These are phyloP conservation scores for Deuterostichococcus epilithicus DNA, from an alignment of 139 green algal species.

Conservation along the genomic window DNA sequence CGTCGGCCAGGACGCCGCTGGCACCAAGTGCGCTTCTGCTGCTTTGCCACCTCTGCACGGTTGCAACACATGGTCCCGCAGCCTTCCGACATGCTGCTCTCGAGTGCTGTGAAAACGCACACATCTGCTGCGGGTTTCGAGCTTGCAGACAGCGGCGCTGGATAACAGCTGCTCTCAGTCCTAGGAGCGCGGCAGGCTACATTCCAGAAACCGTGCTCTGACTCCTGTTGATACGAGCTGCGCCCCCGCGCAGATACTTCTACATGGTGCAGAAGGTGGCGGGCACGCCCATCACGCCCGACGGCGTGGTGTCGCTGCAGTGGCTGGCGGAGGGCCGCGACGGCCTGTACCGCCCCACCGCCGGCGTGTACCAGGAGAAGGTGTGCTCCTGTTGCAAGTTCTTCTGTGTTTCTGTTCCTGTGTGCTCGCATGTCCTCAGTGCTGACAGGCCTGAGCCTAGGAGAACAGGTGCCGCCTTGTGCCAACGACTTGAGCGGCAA, in stretches of 20 bases:
- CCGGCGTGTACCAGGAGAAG: slow-evolving; percentile 38
- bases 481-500: no score
- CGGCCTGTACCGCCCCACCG: slow-evolving; percentile 39
- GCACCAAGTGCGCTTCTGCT: slow-evolving; percentile 23
- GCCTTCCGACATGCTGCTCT: no score
- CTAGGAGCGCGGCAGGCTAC: no score
- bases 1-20: slow-evolving; percentile 2
- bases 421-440: no score
- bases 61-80: background rate
- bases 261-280: slow-evolving; percentile 18
- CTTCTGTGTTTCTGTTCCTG: no score
- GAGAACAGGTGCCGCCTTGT: no score
- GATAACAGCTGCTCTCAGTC: no score
- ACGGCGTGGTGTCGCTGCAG: slow-evolving; percentile 26
- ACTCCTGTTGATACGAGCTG: background rate
- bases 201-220: no score
- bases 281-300: background rate
- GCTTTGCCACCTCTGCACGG: slow-evolving; percentile 16
- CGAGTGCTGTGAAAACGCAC: no score
- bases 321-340: slow-evolving; percentile 47
- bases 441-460: no score
- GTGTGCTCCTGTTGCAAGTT: background rate
- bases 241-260: slow-evolving; percentile 4
- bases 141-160: no score
- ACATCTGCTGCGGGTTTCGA: no score